Evolutionary conservation across 1,139 yeast species (phyloP), one percentile per base, ranked within the genome.

Genomic region (Kodamaea arcana): DNA sequence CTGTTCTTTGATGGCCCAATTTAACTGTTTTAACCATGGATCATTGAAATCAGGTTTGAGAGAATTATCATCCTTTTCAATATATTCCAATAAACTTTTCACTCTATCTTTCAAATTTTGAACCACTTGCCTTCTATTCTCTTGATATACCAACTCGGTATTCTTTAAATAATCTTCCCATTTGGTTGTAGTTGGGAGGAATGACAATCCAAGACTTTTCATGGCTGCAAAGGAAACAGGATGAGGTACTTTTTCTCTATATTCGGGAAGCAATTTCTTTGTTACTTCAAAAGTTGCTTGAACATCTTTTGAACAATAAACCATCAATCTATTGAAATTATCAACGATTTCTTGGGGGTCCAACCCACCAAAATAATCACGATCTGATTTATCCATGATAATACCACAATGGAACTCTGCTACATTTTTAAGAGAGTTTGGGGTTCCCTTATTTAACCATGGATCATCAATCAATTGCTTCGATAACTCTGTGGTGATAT

Each of bases 161-260:
- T 64, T 66, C n/a, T 69, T 59, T 16, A 88, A 60, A 51, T 88
- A 94, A 3, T 70, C 54, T 15, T 79, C 69, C 98, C 98, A 94
- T 23, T 72, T 63, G 12, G 60, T 59, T 14, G 85, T 78, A 1
- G 95, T 83, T 2, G 99, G 96, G 31, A 94, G 63, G 33, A 90
- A 75, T 35, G 85, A 75, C n/a, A 82, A 70, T 4, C 90, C 82
- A 52, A 94, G 66, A 42, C 80, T 83, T 43, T 83, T 70, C 37
- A 92, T 63, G 0, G 96, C 97, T 1, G 94, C 92, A 64, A 92
- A 84, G 16, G 95, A 86, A 2, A 90, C 95, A 0, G 98, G 97
- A 57, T 94, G 98, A 0, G 97, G 96, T 23, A 90, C 79, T 34
- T 78, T 74, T 21, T 63, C 50, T 27, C 76, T 59, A 51, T 85